These are phyloP conservation scores for Zygoascus meyerae DNA, from an alignment of 1,139 yeast species.

Conservation along the genomic window DNA sequence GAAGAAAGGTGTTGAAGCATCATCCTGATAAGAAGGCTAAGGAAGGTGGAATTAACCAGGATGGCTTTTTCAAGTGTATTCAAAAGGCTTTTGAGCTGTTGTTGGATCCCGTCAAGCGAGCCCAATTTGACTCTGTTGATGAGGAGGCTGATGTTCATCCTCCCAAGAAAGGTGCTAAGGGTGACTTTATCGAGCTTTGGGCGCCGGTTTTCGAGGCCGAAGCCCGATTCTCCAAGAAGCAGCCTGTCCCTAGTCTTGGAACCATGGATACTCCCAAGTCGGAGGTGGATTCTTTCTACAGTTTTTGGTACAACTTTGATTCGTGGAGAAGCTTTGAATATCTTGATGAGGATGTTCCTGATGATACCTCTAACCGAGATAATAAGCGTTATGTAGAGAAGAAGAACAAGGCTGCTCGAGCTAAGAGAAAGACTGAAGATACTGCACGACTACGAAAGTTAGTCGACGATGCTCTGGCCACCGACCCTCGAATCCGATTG, in stretches of 20 bases:
- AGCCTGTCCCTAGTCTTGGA: conserved; percentile 85
- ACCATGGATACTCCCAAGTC: conserved; percentile 59
- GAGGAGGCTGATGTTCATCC: conserved; percentile 88
- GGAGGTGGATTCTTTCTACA: conserved; percentile 85
- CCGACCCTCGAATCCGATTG: conserved; percentile 90
- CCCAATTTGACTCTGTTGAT: conserved; percentile 94
- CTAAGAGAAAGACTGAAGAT: conserved; percentile 97
- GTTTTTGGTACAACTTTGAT: conserved; percentile 91
- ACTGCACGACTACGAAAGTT: conserved; percentile 82
- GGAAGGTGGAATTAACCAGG: conserved; percentile 84
- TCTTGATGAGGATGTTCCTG: conserved; percentile 98
- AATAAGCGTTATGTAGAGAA: conserved; percentile 98
- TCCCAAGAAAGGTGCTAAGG: conserved; percentile 43
- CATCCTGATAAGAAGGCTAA: conserved; percentile 97
- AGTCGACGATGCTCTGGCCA: conserved; percentile 79
- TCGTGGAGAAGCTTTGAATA: conserved; percentile 99
- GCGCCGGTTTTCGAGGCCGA: conserved; percentile 88
- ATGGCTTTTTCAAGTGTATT: conserved; percentile 95
- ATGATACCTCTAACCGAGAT: conserved; percentile 98
- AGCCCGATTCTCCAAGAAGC: conserved; percentile 83
- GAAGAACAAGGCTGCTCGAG: conserved; percentile 94
- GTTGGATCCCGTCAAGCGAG: conserved; percentile 79
- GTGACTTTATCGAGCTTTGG: conserved; percentile 86
- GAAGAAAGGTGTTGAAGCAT: conserved; percentile 93
- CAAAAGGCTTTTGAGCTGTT: conserved; percentile 93